A percentile compares a stretch with the other conserved stretches of the same genome.
These are phyloP conservation scores for Pythium dissimile DNA, from an alignment of 352 stramenopile species.

Conservation along the genomic window DNA sequence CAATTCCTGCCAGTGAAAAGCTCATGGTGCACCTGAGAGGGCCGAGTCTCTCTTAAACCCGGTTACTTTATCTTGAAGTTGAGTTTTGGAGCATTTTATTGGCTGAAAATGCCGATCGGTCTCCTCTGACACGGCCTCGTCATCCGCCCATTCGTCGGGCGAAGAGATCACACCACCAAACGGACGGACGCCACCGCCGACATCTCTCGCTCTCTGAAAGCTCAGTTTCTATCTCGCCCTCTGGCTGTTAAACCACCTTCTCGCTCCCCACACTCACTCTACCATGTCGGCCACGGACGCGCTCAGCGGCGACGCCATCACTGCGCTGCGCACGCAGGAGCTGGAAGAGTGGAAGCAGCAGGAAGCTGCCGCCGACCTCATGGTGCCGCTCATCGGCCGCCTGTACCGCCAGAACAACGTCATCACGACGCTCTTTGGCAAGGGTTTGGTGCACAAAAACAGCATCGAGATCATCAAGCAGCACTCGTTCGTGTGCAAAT, in stretches of 20 bases:
- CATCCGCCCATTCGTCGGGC: constrained; percentile 2
- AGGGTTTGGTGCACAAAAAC: constrained; percentile 83
- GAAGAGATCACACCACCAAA: neutral
- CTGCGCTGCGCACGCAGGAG: constrained; percentile 51
- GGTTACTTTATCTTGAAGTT: constrained; percentile 14
- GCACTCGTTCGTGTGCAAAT: constrained; percentile 83
- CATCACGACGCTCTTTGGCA: constrained; percentile 80
- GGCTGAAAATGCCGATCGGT: constrained; percentile 7
- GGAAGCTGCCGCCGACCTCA: constrained; percentile 78
- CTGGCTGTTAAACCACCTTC: constrained; percentile 1
- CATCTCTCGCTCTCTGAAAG: neutral
- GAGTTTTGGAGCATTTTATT: neutral
- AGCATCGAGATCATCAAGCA: constrained; percentile 81
- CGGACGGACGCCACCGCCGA: constrained; percentile 12
- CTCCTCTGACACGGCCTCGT: constrained; percentile 12
- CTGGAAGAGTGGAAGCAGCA: constrained; percentile 76
- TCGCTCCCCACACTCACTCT: constrained; percentile 5
- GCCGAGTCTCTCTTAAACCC: neutral
- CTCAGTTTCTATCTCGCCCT: constrained; percentile 16
- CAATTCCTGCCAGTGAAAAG: neutral
- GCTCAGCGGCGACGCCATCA: constrained; percentile 47
- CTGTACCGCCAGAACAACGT: constrained; percentile 85
- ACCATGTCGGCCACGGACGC: constrained; percentile 31
- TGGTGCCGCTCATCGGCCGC: constrained; percentile 78
- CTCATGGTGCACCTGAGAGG: neutral